Base-by-base conservation (phyloP, 2,329 filamentous ascomycete genomes). In the Pseudopithomyces chartarum region DNA sequence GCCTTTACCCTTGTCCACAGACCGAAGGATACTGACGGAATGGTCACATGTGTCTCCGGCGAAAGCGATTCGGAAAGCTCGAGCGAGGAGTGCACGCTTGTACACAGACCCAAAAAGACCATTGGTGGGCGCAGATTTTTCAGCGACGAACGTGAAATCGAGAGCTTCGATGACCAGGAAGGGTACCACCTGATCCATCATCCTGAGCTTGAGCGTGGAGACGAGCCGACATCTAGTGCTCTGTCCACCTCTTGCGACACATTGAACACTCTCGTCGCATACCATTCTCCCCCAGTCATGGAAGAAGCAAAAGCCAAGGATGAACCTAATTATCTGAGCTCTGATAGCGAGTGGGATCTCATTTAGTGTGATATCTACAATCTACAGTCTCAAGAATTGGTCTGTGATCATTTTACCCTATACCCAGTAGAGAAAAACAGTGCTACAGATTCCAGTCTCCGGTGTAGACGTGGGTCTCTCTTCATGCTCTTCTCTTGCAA, bases 101-200 rank as follows among this genome's bases (percentile, higher is more conserved):
- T 56, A 12, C 49, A 52, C 40, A 57, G 62, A 36, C 52, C 55
- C 23, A 60, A 54, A 32, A 42, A 26, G n/a, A 19, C 47, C 52
- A 34, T 19, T n/a, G 20, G 43, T 12, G n/a, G 33, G 13, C 12
- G 33, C 20, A 47, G 40, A 51, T 13, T 39, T 29, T 15, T 26
- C 17, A 40, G 42, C 10, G 26, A 40, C 26, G 47, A 51, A 10
- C 29, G 17, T 23, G 43, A 46, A 8, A 33, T 38, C 11, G 48
- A 51, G n/a, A 51, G 48, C 48, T 65, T 62, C 2, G 60, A 60
- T 36, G 66, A 68, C 33, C 67, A 70, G 19, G 56, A 63, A 7
- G 69, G 65, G 26, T 71, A 66, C 51, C 59, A 61, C 1, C 29
- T 70, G 13, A 62, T 71, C 5, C 58, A 60, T 47, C 58, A 60